A percentile compares a stretch with the other conserved stretches of the same genome.
These are phyloP conservation scores for Alternaria consortialis DNA, from an alignment of 2,329 filamentous ascomycete species.

Conservation along the genomic window DNA sequence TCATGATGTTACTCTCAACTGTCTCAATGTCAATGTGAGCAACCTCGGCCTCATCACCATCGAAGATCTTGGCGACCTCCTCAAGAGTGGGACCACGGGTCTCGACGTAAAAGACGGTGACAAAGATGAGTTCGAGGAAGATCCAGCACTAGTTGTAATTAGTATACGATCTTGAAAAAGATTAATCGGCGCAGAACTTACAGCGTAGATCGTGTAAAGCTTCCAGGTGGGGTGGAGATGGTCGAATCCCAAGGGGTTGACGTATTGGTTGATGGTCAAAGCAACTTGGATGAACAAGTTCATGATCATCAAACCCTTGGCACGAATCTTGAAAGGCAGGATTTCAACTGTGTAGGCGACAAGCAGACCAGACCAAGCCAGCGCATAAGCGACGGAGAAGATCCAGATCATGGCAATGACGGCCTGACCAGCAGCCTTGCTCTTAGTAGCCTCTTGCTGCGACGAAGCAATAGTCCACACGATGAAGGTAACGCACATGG, in stretches of 20 bases:
- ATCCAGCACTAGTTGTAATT: constrained; percentile 61
- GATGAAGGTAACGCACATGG: constrained; percentile 49
- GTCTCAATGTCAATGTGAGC: constrained; percentile 38
- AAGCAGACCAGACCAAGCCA: constrained; percentile 67
- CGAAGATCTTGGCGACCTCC: constrained; percentile 75
- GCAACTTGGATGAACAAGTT: constrained; percentile 70
- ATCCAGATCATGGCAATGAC: constrained; percentile 63
- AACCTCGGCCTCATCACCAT: constrained; percentile 66
- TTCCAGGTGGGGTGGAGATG: constrained; percentile 66
- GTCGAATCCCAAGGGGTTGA: constrained; percentile 70
- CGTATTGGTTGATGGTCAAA: constrained; percentile 68
- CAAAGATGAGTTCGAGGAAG: constrained; percentile 66
- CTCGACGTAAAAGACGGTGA: constrained; percentile 74
- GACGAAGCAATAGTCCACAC: constrained; percentile 54
- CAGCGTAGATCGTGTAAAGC: constrained; percentile 72
- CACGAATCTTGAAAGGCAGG: constrained; percentile 59
- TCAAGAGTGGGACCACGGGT: constrained; percentile 76
- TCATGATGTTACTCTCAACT: constrained; percentile 26
- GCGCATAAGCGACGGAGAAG: constrained; percentile 62
- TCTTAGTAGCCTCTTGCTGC: constrained; percentile 60
- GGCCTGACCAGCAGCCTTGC: constrained; percentile 54
- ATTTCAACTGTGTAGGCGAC: constrained; percentile 63
- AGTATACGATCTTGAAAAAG: constrained; percentile 8
- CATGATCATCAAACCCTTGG: constrained; percentile 64
- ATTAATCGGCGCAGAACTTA: constrained; percentile 39